Evolutionary conservation across 257 asterid genomes (phyloP), one percentile per base, ranked within the genome.

Genomic region (Leonotis leonurus): DNA sequence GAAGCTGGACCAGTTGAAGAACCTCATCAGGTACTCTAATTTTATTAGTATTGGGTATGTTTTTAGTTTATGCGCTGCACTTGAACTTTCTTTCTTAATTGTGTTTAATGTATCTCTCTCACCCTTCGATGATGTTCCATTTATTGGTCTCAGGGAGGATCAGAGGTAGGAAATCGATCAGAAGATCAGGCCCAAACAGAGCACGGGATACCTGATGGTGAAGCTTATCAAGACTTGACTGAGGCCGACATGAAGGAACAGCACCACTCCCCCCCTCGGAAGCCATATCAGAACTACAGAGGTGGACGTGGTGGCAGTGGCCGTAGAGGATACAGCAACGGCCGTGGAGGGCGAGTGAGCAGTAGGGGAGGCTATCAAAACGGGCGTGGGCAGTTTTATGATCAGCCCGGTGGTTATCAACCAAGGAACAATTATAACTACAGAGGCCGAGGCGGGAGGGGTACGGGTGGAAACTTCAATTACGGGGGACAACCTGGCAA

Each of bases 391-490:
- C 94, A 85, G 26, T 70, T 55, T 46, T 77, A 80, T 6, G 96
- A 88, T 50, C 94, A 86, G 62, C 69, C 77, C 1, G 79, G 86
- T 6, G 80, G 76, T 37, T 83, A 85, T 65, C 61, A 80, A 56
- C 84, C 70, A 10, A 72, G 94, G 73, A 76, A 67, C 77, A 73
- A 69, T 56, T 63, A 74, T 73, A 73, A 75, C 56, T 75, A 56
- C 73, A 71, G 95, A 78, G 88, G 91, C 59, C 73, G 96, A 62
- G 91, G 96, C 8, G 83, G 93, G 56, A 76, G 94, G 70, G 94
- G 94, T 65, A 73, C 77, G 71, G 75, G 75, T 40, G 92, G 85
- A 20, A 74, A 71, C 61, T 68, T 75, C 53, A 67, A 53, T 50
- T 54, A 81, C 64, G 68, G 69, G 12, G 79, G 75, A 30, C 46